Evolutionary conservation across 495 filamentous ascomycete genomes (phyloP).

Genomic region (Xylaria intraflava): DNA sequence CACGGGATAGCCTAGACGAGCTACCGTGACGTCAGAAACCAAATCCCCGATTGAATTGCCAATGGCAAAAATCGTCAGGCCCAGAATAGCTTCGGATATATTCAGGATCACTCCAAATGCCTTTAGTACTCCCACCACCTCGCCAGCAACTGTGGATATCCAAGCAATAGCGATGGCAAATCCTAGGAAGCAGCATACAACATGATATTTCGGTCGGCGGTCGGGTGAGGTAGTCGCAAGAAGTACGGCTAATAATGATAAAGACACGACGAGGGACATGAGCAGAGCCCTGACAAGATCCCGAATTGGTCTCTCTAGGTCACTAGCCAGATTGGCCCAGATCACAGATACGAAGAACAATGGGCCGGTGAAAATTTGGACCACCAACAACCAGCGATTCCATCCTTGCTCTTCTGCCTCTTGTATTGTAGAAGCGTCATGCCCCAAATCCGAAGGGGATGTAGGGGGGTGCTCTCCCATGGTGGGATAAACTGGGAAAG

Average conservation of each 20-base stretch:
- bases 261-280: constrained; percentile 62
- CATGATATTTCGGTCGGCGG: constrained; percentile 59
- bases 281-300: constrained; percentile 56
- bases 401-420: constrained; percentile 50
- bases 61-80: constrained; percentile 93
- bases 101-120: constrained; percentile 85
- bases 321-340: constrained; percentile 62
- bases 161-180: constrained; percentile 87
- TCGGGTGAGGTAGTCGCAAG: constrained; percentile 54
- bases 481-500: neutral
- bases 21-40: constrained; percentile 91
- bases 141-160: constrained; percentile 93
- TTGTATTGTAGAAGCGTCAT: constrained; percentile 18
- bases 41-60: constrained; percentile 93
- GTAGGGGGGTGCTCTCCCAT: constrained; percentile 17
- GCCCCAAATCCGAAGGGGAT: constrained; percentile 17
- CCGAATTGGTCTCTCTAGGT: constrained; percentile 31
- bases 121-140: constrained; percentile 94
- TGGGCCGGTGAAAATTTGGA: constrained; percentile 84
- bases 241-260: constrained; percentile 56
- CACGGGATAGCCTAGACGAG: constrained; percentile 85
- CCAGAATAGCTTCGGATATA: constrained; percentile 93
- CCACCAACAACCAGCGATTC: constrained; percentile 82
- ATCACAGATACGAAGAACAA: constrained; percentile 71
- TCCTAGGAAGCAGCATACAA: constrained; percentile 77